Evolutionary conservation across 805 yeast genomes (phyloP), one percentile per base, ranked within the genome.

Genomic region (Metschnikowia lachancei): DNA sequence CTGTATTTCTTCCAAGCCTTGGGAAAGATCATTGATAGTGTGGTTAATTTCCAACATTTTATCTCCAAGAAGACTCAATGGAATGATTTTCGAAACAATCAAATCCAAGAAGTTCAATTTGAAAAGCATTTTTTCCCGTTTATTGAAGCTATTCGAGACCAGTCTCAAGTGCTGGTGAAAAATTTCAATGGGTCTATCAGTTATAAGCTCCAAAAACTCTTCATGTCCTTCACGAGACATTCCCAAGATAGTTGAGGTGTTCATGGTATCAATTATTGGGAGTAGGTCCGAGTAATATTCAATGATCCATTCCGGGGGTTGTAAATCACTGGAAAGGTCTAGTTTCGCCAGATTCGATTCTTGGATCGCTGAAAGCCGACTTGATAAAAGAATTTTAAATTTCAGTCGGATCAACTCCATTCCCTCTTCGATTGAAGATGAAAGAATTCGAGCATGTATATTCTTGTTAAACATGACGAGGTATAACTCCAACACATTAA

Each of bases 271-370:
- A 50, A 85, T 74, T 1, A 87, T 63, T 1, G 80, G 80, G 46
- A 83, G 70, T 24, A 85, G 69, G 13, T 80, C 84, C 0, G 79
- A 68, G 39, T 85, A 74, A 54, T 83, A 81, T n/a, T 80, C 83
- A 40, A 77, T 69, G 18, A 87, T 66, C 90, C 95, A 91, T 49
- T 87, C 95, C 0, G 97, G 96, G 4, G 95, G 82, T 50, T 83
- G 78, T 18, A 87, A 67, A 50, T 87, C 87, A 24, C 75, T 75
- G 42, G 69, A 70, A 58, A 57, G 65, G 33, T 70, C 75, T 17
- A 70, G 53, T 43, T 67, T 66, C 2, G 75, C 74, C 64, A 58
- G 67, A 47, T 67, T 70, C 28, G 72, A 67, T 20, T 59, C 58
- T 30, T 50, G 51, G 9, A 70, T 63, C 1, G 72, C 60, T n/a